Evolutionary conservation across 23 red algal species (phyloP).

Genomic region (Gracilaria caudata): DNA sequence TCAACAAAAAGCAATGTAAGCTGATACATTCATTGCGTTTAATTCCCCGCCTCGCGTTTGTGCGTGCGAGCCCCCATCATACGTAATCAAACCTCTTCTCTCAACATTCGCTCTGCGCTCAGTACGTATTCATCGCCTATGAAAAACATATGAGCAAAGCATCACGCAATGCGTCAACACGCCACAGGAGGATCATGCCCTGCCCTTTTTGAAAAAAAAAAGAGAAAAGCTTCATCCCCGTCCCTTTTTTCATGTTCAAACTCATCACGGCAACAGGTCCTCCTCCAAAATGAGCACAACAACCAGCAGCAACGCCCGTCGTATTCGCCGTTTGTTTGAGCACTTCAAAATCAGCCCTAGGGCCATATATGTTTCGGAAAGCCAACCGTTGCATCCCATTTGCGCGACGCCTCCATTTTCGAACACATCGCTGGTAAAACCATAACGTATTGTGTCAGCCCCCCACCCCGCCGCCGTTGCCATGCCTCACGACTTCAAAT

Average conservation of each 20-base stretch:
- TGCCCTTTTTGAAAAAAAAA: too few species aligned
- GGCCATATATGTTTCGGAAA: not conserved
- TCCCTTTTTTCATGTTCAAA: too few species aligned
- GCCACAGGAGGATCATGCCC: not conserved
- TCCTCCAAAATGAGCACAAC: not conserved
- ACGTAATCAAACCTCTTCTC: not conserved
- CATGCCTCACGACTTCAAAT: slow-evolving; percentile 18
- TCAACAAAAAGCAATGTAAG: not conserved
- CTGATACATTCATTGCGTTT: not conserved
- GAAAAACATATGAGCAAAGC: not conserved
- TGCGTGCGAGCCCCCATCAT: not conserved
- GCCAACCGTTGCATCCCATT: not conserved
- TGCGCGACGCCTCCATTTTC: not conserved
- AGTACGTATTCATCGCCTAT: slow-evolving; percentile 6
- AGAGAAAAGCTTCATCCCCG: too few species aligned
- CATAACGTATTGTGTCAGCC: not conserved
- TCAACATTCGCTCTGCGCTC: not conserved
- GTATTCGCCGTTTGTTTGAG: not conserved
- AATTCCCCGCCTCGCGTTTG: not conserved
- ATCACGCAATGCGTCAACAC: not conserved
- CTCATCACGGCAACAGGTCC: not conserved
- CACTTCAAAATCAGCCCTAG: not conserved
- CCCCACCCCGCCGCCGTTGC: not conserved
- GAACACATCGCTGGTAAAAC: not conserved
- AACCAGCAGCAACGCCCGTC: too few species aligned